Evolutionary conservation across 2,329 filamentous ascomycete species (phyloP).

Genomic region (Salinomyces thailandicus): DNA sequence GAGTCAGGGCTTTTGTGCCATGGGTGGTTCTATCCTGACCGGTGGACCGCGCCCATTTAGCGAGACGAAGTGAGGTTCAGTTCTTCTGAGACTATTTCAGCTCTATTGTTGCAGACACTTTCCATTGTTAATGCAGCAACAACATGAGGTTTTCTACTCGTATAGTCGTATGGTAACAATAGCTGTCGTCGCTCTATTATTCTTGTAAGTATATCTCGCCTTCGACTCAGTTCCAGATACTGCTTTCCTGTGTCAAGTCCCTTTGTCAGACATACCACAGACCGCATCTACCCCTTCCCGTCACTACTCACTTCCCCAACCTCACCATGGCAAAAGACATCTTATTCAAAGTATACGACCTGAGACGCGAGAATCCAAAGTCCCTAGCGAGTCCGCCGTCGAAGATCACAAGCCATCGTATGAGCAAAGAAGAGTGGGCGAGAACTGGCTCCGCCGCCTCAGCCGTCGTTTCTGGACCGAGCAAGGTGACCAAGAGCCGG

Average conservation of each 20-base stretch:
- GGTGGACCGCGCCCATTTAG: no score
- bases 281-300: background rate
- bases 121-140: no score
- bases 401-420: constrained; percentile 1
- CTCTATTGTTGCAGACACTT: no score
- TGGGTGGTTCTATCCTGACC: no score
- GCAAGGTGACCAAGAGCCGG: background rate
- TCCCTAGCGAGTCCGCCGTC: background rate
- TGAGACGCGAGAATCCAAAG: constrained; percentile 1
- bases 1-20: no score
- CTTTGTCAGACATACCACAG: background rate
- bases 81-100: no score
- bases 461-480: background rate
- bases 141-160: no score
- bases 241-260: background rate
- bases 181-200: background rate
- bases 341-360: constrained; percentile 4
- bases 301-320: background rate
- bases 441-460: background rate
- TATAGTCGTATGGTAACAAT: background rate
- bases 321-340: constrained; percentile 1
- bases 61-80: no score
- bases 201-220: background rate
- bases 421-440: background rate
- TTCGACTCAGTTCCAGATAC: background rate